A percentile compares a stretch with the other conserved stretches of the same genome.
Evolutionary conservation across 495 filamentous ascomycete genomes (phyloP).

Genomic region (Hypoxylon intermedium): DNA sequence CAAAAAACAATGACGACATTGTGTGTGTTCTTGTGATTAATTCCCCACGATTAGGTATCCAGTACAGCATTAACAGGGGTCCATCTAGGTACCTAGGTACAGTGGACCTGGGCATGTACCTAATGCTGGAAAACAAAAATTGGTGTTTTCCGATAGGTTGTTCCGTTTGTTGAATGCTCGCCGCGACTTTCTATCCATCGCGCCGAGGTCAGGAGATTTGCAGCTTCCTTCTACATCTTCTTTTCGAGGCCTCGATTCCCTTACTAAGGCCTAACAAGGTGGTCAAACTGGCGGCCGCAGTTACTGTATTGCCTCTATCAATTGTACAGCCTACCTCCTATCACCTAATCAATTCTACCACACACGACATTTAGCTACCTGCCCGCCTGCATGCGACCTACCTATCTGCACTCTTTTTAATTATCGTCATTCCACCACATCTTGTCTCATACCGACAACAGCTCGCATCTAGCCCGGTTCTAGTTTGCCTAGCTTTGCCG

Average conservation of each 20-base stretch:
- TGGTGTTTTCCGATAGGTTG: slow-evolving; percentile 8
- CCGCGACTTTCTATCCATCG: slow-evolving; percentile 2
- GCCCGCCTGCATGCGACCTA: background rate
- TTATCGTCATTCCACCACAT: slow-evolving; percentile 10
- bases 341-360: slow-evolving; percentile 14
- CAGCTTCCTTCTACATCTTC: slow-evolving; percentile 18
- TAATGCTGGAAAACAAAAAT: too few species aligned
- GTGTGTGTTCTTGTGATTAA: background rate
- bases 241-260: slow-evolving; percentile 17
- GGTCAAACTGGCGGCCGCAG: slow-evolving; percentile 12
- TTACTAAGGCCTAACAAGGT: slow-evolving; percentile 28
- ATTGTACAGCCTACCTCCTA: slow-evolving; percentile 10
- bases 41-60: background rate
- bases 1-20: slow-evolving; percentile 34
- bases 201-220: slow-evolving; percentile 18
- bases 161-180: slow-evolving; percentile 25
- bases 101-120: background rate
- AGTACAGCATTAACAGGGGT: too few species aligned
- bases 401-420: slow-evolving; percentile 2
- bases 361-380: background rate
- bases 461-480: slow-evolving; percentile 28
- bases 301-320: background rate
- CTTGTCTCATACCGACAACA: slow-evolving; percentile 11
- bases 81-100: too few species aligned
- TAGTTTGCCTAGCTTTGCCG: slow-evolving; percentile 13